Percentiles rank a stretch among this genome's conserved stretches.
Evolutionary conservation across 768 basidiomycete genomes (phyloP).

Genomic region (Boletus sp.): DNA sequence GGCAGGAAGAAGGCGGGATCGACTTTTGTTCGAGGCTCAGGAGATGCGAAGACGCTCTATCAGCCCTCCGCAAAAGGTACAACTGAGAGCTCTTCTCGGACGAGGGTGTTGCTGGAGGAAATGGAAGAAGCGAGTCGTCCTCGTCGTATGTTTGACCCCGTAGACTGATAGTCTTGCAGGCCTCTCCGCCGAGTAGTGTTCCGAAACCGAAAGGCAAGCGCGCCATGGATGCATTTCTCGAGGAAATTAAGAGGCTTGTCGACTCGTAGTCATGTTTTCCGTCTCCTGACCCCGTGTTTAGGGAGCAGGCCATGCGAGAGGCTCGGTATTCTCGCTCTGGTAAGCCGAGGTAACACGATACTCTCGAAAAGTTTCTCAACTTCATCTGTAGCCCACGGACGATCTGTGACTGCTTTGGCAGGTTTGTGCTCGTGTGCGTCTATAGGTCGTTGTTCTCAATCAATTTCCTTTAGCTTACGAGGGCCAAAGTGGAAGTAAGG

Average conservation of each 20-base stretch:
- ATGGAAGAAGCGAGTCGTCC: slow-evolving; percentile 33
- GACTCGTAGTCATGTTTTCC: not conserved
- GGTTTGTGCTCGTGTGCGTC: slow-evolving; percentile 43
- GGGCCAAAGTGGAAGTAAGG: slow-evolving; percentile 85
- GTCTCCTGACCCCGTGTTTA: slow-evolving; percentile 32
- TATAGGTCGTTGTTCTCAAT: not conserved
- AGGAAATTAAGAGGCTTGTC: slow-evolving; percentile 88
- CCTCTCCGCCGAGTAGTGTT: slow-evolving; percentile 52
- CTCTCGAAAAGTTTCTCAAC: not conserved
- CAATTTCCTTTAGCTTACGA: slow-evolving; percentile 64
- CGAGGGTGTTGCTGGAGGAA: slow-evolving; percentile 33
- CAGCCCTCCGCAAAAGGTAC: slow-evolving; percentile 39
- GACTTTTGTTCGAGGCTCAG: slow-evolving; percentile 64
- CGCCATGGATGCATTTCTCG: slow-evolving; percentile 94
- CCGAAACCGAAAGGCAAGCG: slow-evolving; percentile 90
- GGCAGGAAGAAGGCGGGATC: slow-evolving; percentile 47
- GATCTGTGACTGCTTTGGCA: slow-evolving; percentile 89
- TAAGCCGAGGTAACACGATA: slow-evolving; percentile 28
- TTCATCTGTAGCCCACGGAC: slow-evolving; percentile 47
- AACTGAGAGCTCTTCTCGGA: slow-evolving; percentile 30
- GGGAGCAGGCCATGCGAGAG: slow-evolving; percentile 92
- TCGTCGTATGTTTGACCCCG: not conserved
- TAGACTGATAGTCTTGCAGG: slow-evolving; percentile 33
- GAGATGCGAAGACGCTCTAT: slow-evolving; percentile 37
- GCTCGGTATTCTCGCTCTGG: slow-evolving; percentile 74